These are phyloP conservation scores for Apiospora arundinis DNA, from an alignment of 2,329 filamentous ascomycete species.

Conservation along the genomic window DNA sequence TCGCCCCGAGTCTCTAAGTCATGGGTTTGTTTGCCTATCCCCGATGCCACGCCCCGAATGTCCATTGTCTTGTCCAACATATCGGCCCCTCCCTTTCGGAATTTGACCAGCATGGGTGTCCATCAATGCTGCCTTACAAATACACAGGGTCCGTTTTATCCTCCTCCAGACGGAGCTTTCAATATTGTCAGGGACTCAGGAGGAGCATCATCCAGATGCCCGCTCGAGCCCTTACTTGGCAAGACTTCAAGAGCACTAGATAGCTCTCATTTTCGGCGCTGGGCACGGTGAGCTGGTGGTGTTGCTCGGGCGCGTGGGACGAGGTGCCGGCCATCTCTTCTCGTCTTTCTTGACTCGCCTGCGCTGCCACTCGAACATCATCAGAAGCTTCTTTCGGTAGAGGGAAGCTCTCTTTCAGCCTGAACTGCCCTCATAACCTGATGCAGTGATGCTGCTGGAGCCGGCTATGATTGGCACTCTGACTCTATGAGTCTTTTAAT, in stretches of 20 bases:
- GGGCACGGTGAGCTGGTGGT: neutral
- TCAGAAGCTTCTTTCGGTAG: neutral
- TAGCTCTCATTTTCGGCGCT: neutral
- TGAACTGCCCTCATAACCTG: neutral
- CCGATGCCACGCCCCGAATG: neutral
- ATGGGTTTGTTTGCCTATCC: neutral
- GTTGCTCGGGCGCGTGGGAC: slow-evolving; percentile 10
- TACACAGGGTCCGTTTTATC: neutral
- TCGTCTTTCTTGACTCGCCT: neutral
- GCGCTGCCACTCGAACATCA: neutral
- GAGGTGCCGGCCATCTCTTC: neutral
- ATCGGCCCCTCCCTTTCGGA: slow-evolving; percentile 1
- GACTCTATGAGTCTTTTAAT: neutral
- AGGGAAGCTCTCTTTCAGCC: neutral
- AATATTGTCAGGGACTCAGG: neutral
- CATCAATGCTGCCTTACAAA: slow-evolving; percentile 7
- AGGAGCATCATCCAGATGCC: neutral
- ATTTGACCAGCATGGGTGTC: neutral
- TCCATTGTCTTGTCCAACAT: neutral
- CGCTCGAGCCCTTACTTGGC: neutral
- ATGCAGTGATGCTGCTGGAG: neutral
- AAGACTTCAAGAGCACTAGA: neutral
- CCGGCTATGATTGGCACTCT: neutral
- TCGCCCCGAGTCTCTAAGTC: neutral
- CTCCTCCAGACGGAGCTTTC: neutral